Conservation (phyloP, 192 early-diverging fungal species). For the Coemansia sp. region DNA sequence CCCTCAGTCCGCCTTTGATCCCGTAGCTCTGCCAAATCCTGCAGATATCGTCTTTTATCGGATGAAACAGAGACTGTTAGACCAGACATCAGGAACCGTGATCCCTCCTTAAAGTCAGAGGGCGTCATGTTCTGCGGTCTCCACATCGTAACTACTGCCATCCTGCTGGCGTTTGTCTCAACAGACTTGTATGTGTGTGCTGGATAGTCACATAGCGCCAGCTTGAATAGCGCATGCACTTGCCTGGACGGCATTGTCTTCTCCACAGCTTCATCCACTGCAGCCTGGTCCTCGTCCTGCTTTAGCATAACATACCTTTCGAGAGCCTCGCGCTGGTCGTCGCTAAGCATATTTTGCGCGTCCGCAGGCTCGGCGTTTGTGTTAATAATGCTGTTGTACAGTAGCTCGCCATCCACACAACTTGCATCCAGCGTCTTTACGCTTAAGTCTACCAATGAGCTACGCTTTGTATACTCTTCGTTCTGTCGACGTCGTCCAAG, state of each 20-base stretch:
- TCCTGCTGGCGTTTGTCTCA: not conserved
- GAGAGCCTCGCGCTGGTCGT: conserved; percentile 7
- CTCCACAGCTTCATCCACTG: conserved; percentile 11
- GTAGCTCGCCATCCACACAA: conserved; percentile 2
- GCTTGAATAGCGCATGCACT: conserved; percentile 29
- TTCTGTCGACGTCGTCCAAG: conserved; percentile 3
- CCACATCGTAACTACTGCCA: conserved; percentile 45
- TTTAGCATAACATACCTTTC: conserved; percentile 7
- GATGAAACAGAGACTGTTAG: conserved; percentile 19
- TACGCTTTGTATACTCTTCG: not conserved
- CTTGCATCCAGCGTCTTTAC: not conserved
- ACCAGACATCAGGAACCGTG: conserved; percentile 32
- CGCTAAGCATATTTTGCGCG: conserved; percentile 11
- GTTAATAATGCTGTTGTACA: conserved; percentile 16
- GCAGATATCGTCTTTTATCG: not conserved
- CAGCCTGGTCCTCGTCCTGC: conserved; percentile 4
- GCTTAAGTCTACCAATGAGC: no score
- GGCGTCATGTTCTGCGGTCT: conserved; percentile 24
- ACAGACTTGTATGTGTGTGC: conserved; percentile 16
- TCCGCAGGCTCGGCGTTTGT: conserved; percentile 8
- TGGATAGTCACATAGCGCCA: conserved; percentile 54
- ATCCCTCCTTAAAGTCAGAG: conserved; percentile 31
- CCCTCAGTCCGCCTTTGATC: not conserved
- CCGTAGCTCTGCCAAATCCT: not conserved
- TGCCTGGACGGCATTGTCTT: conserved; percentile 20